These are phyloP conservation scores for Ettlia oleoabundans DNA, from an alignment of 139 green algal species.

Conservation along the genomic window DNA sequence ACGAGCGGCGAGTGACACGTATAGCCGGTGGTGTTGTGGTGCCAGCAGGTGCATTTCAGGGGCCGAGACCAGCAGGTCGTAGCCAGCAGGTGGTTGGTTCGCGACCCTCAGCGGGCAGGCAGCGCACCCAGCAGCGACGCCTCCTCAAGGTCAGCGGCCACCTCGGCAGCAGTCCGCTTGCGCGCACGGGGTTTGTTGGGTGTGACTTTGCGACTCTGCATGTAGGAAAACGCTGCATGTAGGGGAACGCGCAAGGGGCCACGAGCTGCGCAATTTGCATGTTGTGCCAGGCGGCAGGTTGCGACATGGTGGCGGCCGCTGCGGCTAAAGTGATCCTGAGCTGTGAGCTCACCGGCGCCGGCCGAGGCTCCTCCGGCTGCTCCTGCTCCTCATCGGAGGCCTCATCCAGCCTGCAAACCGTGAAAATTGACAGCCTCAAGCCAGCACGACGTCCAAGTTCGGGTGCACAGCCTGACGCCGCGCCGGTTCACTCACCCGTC, in stretches of 20 bases:
- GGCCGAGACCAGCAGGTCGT: no score
- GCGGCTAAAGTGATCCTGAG: neutral
- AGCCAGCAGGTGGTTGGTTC: neutral
- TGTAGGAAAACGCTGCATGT: neutral
- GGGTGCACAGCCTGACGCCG: neutral
- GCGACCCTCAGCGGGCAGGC: neutral
- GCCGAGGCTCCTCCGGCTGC: neutral
- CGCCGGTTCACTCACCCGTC: neutral
- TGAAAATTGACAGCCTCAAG: neutral
- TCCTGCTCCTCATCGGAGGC: neutral
- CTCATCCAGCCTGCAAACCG: neutral
- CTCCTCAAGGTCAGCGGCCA: neutral
- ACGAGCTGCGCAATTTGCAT: neutral
- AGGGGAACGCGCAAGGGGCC: neutral
- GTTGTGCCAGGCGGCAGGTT: no score
- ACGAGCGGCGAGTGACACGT: no score
- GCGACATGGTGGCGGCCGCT: no score
- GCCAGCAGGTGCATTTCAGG: no score
- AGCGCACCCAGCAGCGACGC: slow-evolving; percentile 21
- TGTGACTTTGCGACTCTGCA: neutral
- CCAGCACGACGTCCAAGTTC: neutral
- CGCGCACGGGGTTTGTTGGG: slow-evolving; percentile 1
- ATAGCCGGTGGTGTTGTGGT: no score
- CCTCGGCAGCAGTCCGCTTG: neutral
- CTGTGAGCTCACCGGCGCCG: neutral